Base-by-base conservation (phyloP, 352 stramenopile genomes). In the Pythium myriotylum region DNA sequence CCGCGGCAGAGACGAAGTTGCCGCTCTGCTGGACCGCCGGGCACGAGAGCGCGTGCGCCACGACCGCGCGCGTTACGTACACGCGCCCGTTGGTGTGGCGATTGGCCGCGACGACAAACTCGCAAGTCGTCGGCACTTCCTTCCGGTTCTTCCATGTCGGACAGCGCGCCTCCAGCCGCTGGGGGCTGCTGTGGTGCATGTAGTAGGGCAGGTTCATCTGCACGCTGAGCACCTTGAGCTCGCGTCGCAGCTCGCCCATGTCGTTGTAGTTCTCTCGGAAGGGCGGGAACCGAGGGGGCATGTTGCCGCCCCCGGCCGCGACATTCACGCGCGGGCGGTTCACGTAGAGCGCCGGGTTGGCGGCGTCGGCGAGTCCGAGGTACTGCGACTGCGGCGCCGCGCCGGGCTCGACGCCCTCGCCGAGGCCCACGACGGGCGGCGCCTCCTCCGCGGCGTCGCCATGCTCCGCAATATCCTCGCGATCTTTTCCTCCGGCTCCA, bases 151-250 rank as follows among this genome's bases (percentile, higher is more conserved):
- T 83, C 81, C 81, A 92, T 54, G 81, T 87, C 49, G 81, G 81
- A 64, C 84, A 92, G 19, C 84, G 84, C 33, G 84, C 84, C 49
- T 92, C 84, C 6, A 92, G 68, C 4, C 84, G 79, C 56, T 92
- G 81, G 22, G 84, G 84, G 73, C 84, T 92, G 68, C 81, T 91
- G 72, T 92, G 84, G 48, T 91, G 77, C 81, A 92, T 91, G 57
- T 84, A 91, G 52, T 92, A 92, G 8, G 79, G 84, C 39, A 81
- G 54, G 8, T 85, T 81, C 69, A 74, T 77, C 62, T 85, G 79
- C 54, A 92, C 84, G 1, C 81, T 91, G 7, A 90, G 56, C 53
- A 92, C 79, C 48, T 91, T 91, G 40, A 92, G 74, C 51, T 86
- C 81, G 3, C 81, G 79, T 1, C 84, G 78, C 17, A 92, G 62